A percentile compares a stretch with the other conserved stretches of the same genome.
These are phyloP conservation scores for Butyriboletus appendiculatus DNA, from an alignment of 1,284 basidiomycete genomes.

Conservation along the genomic window DNA sequence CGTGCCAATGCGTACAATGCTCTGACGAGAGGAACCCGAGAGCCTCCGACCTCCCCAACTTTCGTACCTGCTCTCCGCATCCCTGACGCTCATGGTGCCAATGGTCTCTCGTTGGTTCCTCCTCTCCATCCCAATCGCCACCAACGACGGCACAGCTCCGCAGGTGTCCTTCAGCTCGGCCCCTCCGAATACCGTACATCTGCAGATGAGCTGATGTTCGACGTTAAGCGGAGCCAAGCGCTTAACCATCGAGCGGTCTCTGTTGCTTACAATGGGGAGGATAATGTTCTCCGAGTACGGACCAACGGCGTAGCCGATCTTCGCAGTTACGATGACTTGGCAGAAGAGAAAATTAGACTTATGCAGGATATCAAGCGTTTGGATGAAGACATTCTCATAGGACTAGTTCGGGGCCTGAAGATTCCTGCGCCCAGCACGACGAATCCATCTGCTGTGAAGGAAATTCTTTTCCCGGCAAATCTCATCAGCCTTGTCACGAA, in stretches of 20 bases:
- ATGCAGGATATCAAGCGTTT: slow-evolving; percentile 91
- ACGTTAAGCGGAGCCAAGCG: slow-evolving; percentile 72
- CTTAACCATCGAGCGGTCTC: slow-evolving; percentile 90
- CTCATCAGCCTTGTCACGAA: slow-evolving; percentile 97
- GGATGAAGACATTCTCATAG: slow-evolving; percentile 94
- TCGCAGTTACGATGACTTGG: slow-evolving; percentile 79
- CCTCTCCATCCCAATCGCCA: slow-evolving; percentile 48
- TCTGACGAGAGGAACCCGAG: slow-evolving; percentile 72
- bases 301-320: slow-evolving; percentile 76
- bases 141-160: slow-evolving; percentile 84
- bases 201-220: slow-evolving; percentile 78
- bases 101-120: slow-evolving; percentile 37
- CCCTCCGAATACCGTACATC: slow-evolving; percentile 67
- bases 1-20: slow-evolving; percentile 89
- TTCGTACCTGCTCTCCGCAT: slow-evolving; percentile 71
- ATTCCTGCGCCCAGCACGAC: slow-evolving; percentile 90
- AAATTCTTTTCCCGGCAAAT: slow-evolving; percentile 99
- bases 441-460: slow-evolving; percentile 93
- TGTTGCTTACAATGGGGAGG: slow-evolving; percentile 84
- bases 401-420: slow-evolving; percentile 90
- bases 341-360: slow-evolving; percentile 93
- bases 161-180: slow-evolving; percentile 71
- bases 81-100: slow-evolving; percentile 48
- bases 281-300: slow-evolving; percentile 67
- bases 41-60: slow-evolving; percentile 81